Percentiles rank a stretch among this genome's conserved stretches.
These are phyloP conservation scores for Alternaria sp. DNA, from an alignment of 2,329 filamentous ascomycete species.

Conservation along the genomic window DNA sequence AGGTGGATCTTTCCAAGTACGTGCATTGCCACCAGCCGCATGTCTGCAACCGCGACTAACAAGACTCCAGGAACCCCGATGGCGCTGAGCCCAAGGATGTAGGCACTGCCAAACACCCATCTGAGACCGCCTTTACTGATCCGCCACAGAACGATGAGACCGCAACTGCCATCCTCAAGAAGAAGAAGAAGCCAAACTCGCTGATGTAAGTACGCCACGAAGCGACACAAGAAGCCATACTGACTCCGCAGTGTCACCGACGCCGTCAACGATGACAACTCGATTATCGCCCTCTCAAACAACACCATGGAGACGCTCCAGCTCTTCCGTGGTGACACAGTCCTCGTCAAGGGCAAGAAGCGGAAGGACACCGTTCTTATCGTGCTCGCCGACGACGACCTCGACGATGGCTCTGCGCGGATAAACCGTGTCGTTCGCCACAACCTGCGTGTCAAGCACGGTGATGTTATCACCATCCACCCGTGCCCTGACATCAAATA, in stretches of 20 bases:
- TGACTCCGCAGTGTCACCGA: slow-evolving; percentile 82
- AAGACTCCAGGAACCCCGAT: slow-evolving; percentile 75
- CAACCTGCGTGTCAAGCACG: slow-evolving; percentile 98
- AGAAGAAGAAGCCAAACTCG: slow-evolving; percentile 99
- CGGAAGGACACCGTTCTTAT: slow-evolving; percentile 98
- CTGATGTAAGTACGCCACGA: slow-evolving; percentile 73
- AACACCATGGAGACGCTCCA: slow-evolving; percentile 98
- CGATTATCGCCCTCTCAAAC: slow-evolving; percentile 96
- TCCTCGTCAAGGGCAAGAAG: slow-evolving; percentile 99
- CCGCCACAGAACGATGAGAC: slow-evolving; percentile 78
- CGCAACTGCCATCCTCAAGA: slow-evolving; percentile 96
- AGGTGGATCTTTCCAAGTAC: slow-evolving; percentile 57
- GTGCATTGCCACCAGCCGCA: slow-evolving; percentile 34
- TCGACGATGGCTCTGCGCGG: slow-evolving; percentile 94
- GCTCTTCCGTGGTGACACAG: slow-evolving; percentile 98
- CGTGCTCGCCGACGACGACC: slow-evolving; percentile 94
- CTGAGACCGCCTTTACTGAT: slow-evolving; percentile 37
- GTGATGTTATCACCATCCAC: slow-evolving; percentile 96
- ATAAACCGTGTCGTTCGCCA: slow-evolving; percentile 99
- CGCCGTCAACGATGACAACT: slow-evolving; percentile 99
- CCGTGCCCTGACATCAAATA: slow-evolving; percentile 99
- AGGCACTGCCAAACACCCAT: slow-evolving; percentile 33
- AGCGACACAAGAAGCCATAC: slow-evolving; percentile 2
- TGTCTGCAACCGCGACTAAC: slow-evolving; percentile 49
- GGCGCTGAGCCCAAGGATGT: slow-evolving; percentile 87